These are phyloP conservation scores for Colletotrichum gigasporum DNA, from an alignment of 2,329 filamentous ascomycete species.

Conservation along the genomic window DNA sequence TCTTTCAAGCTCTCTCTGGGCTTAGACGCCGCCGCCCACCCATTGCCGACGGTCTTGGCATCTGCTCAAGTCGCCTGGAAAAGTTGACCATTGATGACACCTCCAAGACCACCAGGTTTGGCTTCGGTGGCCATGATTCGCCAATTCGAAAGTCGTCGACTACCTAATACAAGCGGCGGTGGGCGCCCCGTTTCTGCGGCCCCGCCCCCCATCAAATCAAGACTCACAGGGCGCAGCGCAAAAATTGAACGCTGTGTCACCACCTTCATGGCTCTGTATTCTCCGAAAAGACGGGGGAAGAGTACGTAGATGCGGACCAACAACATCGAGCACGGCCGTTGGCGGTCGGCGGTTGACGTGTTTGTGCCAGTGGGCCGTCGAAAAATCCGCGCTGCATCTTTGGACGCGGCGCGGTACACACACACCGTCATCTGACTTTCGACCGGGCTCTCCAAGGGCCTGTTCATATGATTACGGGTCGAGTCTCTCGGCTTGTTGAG, in stretches of 20 bases:
- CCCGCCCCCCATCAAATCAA: neutral
- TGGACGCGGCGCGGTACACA: neutral
- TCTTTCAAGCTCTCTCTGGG: neutral
- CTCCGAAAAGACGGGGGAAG: neutral
- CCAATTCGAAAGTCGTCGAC: neutral
- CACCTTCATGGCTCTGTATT: too few species aligned
- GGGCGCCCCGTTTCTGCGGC: neutral
- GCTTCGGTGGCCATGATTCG: neutral
- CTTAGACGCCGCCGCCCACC: too few species aligned
- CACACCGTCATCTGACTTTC: constrained; percentile 3
- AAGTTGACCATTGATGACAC: neutral
- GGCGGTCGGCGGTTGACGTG: neutral
- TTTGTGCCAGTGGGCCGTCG: neutral
- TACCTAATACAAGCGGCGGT: neutral
- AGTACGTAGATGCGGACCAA: neutral
- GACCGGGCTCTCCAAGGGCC: neutral
- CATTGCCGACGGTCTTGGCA: neutral
- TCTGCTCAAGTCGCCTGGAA: neutral
- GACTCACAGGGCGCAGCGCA: too few species aligned
- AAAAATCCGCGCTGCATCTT: constrained; percentile 1
- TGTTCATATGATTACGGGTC: constrained; percentile 16
- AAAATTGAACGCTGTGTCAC: too few species aligned
- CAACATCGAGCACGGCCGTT: neutral
- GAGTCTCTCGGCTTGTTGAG: constrained; percentile 16
- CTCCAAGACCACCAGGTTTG: neutral